Base-by-base conservation (phyloP, 176 grass and related monocot species). In the Saccharum officinarum region DNA sequence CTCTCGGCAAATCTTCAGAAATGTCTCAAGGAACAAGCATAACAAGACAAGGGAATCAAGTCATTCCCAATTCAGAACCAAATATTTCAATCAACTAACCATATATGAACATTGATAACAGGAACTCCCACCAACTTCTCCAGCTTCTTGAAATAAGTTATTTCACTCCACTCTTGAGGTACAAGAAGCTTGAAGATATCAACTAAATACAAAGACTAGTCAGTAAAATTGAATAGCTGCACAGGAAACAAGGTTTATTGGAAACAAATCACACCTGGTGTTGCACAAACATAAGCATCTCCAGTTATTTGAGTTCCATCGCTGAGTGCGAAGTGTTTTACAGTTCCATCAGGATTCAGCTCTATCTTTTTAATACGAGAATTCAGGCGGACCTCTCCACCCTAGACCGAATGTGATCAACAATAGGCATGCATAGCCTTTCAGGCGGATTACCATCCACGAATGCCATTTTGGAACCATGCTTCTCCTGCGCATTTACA, bases 71-170 rank as follows among this genome's bases (percentile, higher is more conserved):
- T 40, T 45, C 50, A 69, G n/a, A 87, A 83, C 28, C 33, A 76
- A 75, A 83, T 69, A 68, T 69, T 68, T 61, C 10, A 82, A 84
- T 75, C 57, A 79, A 92, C 93, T 40, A 73, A 95, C 96, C 96
- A 98, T 92, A 98, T 98, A 88, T 95, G 96, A 71, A 98, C 93
- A 92, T 98, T 98, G 78, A 98, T 98, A 49, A 98, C 96, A 85
- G 96, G 96, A 87, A 98, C 96, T 88, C 96, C 96, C 17, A 95
- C 96, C 50, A 95, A 90, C 73, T 94, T 98, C 65, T 98, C 91
- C 44, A 98, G 84, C 83, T 87, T 98, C 81, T 98, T 98, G 81
- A 92, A 94, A 73, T 95, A 98, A 52, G 84, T 62, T 50, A 98
- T 98, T 78, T 95, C 96, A 66, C 57, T 98, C 96, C 96, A 98